Percentiles rank a stretch among this genome's conserved stretches.
phyloP scores from a whole-genome alignment of 2,329 filamentous ascomycete species.

The Aspergillus neoniger region DNA sequence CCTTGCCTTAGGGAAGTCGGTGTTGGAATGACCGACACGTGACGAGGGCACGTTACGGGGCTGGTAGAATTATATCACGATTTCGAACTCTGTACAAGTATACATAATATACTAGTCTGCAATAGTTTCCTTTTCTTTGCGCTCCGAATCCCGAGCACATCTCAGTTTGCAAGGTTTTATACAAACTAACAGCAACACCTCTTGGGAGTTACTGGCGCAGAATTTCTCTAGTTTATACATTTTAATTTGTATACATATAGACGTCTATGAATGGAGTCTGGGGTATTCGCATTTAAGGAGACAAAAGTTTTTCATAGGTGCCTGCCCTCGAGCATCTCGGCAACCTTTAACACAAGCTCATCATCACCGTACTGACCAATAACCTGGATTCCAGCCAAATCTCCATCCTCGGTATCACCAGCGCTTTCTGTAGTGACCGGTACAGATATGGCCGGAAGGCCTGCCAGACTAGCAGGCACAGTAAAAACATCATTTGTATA shows the following conservation, averaged over 20 bases:
- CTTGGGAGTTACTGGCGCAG: not conserved
- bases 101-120: not conserved
- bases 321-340: conserved; percentile 37
- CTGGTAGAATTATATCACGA: not conserved
- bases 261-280: not conserved
- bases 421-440: conserved; percentile 56
- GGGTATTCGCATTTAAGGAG: not conserved
- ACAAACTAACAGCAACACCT: not conserved
- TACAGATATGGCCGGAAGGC: conserved; percentile 83
- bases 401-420: conserved; percentile 13
- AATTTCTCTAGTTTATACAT: not conserved
- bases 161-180: not conserved
- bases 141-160: not conserved
- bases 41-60: not conserved
- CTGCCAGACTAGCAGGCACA: conserved; percentile 89
- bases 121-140: not conserved
- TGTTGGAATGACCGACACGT: not conserved
- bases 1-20: not conserved
- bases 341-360: conserved; percentile 43
- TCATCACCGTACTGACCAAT: conserved; percentile 53
- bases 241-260: not conserved
- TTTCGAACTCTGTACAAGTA: not conserved
- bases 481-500: conserved; percentile 97
- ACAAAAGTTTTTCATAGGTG: conserved; percentile 9
- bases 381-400: conserved; percentile 46